A percentile compares a stretch with the other conserved stretches of the same genome.
Conservation (phyloP, 768 basidiomycete species). For the Holtermanniella nyarrowii region DNA sequence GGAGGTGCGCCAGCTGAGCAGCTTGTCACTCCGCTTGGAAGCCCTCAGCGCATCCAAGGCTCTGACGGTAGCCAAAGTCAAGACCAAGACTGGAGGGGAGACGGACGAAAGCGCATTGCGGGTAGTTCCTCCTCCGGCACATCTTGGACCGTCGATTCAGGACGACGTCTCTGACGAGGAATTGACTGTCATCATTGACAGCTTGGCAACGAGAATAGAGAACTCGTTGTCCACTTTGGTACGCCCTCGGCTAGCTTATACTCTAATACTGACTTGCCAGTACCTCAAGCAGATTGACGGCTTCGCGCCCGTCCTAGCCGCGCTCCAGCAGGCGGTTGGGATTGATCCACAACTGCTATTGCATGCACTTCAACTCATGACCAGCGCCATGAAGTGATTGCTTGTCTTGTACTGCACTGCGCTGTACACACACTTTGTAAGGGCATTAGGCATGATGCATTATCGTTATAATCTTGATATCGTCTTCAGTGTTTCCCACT, state of each 20-base stretch:
- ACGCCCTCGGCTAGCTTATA: conserved; percentile 6
- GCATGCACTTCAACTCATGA: conserved; percentile 33
- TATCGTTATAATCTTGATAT: not conserved
- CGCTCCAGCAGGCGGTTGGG: conserved; percentile 31
- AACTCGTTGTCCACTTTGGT: conserved; percentile 51
- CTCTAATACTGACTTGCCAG: conserved; percentile 11
- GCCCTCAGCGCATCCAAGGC: conserved; percentile 47
- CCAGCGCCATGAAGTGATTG: conserved; percentile 4
- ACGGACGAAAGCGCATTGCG: conserved; percentile 7
- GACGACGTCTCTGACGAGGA: conserved; percentile 64
- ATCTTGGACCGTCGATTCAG: conserved; percentile 51
- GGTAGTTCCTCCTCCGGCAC: conserved; percentile 18
- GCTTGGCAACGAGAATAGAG: conserved; percentile 62
- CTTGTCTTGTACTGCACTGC: not conserved
- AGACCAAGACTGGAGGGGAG: conserved; percentile 47
- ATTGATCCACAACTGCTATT: conserved; percentile 32
- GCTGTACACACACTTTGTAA: not conserved
- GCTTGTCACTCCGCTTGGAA: conserved; percentile 69
- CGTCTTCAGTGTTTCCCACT: not conserved
- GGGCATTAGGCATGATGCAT: not conserved
- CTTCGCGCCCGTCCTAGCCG: conserved; percentile 31
- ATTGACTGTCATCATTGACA: conserved; percentile 64
- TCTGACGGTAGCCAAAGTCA: conserved; percentile 48
- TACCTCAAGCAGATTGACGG: conserved; percentile 39
- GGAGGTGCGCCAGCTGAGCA: conserved; percentile 62